These are phyloP conservation scores for Daldinia bambusicola DNA, from an alignment of 495 filamentous ascomycete genomes.

Conservation along the genomic window DNA sequence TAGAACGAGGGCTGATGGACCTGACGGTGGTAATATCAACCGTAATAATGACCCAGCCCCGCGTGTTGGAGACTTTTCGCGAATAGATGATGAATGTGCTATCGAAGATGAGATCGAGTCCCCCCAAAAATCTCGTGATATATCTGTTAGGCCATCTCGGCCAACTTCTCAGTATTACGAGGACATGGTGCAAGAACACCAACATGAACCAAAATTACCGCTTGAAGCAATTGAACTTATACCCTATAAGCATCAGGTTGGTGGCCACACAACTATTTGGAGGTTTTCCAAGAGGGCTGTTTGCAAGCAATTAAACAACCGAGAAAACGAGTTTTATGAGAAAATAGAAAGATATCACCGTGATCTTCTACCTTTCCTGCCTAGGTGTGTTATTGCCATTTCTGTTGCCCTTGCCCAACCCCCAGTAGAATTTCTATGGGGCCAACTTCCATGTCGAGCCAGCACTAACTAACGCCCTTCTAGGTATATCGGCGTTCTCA, in stretches of 20 bases:
- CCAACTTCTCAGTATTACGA: constrained; percentile 55
- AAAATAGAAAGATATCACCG: constrained; percentile 90
- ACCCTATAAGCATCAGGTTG: constrained; percentile 96
- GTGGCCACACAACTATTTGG: constrained; percentile 95
- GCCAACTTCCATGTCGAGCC: background rate
- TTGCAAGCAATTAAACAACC: constrained; percentile 96
- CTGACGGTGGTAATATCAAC: constrained; percentile 43
- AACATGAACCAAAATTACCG: constrained; percentile 65
- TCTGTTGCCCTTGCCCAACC: constrained; percentile 8
- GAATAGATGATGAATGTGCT: constrained; percentile 51
- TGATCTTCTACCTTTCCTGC: constrained; percentile 87
- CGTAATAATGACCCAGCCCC: constrained; percentile 46
- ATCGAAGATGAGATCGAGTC: constrained; percentile 52
- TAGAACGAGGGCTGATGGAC: constrained; percentile 46
- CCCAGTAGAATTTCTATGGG: constrained; percentile 9
- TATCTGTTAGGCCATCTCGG: constrained; percentile 48
- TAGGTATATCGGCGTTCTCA: constrained; percentile 96
- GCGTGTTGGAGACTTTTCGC: constrained; percentile 45
- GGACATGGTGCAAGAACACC: constrained; percentile 60
- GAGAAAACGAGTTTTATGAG: constrained; percentile 98
- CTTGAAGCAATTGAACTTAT: constrained; percentile 94
- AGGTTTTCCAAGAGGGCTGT: constrained; percentile 94
- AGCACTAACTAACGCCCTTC: constrained; percentile 42
- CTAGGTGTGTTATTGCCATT: constrained; percentile 72
- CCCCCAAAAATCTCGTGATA: constrained; percentile 49